A percentile compares a stretch with the other conserved stretches of the same genome.
Conservation (phyloP, 108 stramenopile genomes). For the Skeletonema menzelii region DNA sequence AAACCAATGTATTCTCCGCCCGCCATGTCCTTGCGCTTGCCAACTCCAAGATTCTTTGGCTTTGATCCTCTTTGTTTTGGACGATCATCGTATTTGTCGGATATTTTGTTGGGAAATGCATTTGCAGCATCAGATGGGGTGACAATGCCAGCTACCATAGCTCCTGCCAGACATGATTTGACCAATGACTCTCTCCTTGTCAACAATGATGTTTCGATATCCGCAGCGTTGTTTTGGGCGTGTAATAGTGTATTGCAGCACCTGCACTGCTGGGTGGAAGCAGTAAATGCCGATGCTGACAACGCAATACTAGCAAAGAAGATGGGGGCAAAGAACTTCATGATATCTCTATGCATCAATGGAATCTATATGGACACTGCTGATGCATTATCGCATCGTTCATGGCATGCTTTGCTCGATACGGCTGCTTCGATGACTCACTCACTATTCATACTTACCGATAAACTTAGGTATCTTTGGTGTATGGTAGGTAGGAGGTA, state of each 20-base stretch:
- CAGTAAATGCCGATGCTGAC: neutral
- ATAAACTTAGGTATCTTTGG: no score
- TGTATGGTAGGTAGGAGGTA: no score
- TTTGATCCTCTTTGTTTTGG: conserved; percentile 76
- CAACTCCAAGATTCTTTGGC: conserved; percentile 77
- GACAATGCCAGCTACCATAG: neutral
- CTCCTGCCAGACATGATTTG: conserved; percentile 9
- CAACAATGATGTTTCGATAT: neutral
- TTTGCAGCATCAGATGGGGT: conserved; percentile 28
- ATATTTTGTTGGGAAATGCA: conserved; percentile 83
- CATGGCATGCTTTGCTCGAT: no score
- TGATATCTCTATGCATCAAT: no score
- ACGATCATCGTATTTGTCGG: conserved; percentile 79
- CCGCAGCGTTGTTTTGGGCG: neutral
- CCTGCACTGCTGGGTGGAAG: neutral
- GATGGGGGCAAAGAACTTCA: neutral
- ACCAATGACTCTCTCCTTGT: conserved; percentile 26
- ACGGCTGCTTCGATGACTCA: no score
- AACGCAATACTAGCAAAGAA: neutral
- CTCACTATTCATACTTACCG: no score
- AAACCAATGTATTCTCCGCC: conserved; percentile 78
- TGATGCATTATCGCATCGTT: no score
- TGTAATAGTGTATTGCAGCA: neutral
- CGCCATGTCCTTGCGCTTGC: conserved; percentile 55
- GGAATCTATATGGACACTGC: no score